Evolutionary conservation across 1,284 basidiomycete species (phyloP).

Genomic region (Moniliophthora roreri): DNA sequence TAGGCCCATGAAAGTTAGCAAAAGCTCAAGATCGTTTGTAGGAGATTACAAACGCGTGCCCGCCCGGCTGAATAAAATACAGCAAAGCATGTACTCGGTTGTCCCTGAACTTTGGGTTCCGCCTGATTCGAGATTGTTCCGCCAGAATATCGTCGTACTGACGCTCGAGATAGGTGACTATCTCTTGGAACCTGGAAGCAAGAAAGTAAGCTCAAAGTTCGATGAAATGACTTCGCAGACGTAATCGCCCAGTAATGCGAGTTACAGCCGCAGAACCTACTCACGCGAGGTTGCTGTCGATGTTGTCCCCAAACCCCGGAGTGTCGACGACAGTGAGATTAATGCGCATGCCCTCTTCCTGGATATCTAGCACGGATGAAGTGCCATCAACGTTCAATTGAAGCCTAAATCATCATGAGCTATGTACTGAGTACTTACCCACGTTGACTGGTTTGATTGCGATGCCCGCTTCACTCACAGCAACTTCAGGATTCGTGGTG

Average conservation of each 20-base stretch:
- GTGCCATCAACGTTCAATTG: not conserved
- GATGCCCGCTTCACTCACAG: slow-evolving; percentile 86
- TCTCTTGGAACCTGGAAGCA: slow-evolving; percentile 81
- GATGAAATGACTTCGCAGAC: slow-evolving; percentile 13
- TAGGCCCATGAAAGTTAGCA: slow-evolving; percentile 28
- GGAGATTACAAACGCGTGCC: slow-evolving; percentile 45
- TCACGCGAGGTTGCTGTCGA: slow-evolving; percentile 94
- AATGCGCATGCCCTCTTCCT: slow-evolving; percentile 96
- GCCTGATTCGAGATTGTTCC: slow-evolving; percentile 97
- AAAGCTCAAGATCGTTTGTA: not conserved
- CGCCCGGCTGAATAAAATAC: slow-evolving; percentile 91
- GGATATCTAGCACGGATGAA: slow-evolving; percentile 67
- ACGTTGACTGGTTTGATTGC: slow-evolving; percentile 92
- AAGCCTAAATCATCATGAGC: not conserved
- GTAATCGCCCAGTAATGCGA: slow-evolving; percentile 9
- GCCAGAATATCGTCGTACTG: slow-evolving; percentile 99
- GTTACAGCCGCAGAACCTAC: slow-evolving; percentile 30
- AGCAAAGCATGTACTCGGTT: slow-evolving; percentile 93
- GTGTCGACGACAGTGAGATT: slow-evolving; percentile 97
- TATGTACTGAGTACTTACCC: slow-evolving; percentile 58
- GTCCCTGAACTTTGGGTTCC: slow-evolving; percentile 97
- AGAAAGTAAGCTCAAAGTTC: slow-evolving; percentile 8
- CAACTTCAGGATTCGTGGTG: slow-evolving; percentile 74
- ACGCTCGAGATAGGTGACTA: slow-evolving; percentile 91
- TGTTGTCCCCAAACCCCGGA: slow-evolving; percentile 96